Evolutionary conservation across 331 rosid species (phyloP), one percentile per base, ranked within the genome.

Genomic region (Spiraea crenata): DNA sequence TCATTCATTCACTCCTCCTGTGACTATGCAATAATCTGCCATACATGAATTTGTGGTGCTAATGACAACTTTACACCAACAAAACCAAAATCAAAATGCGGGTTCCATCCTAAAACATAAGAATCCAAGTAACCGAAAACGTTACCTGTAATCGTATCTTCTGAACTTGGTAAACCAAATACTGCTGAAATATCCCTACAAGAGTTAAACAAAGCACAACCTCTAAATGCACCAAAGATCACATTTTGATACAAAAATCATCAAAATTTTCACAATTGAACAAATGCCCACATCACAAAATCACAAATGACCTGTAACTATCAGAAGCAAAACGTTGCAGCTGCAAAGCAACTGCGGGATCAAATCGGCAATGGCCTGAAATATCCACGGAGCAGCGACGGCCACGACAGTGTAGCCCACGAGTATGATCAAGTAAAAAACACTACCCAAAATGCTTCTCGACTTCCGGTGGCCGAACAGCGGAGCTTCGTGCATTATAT

Each of bases 401-500:
- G 92, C 98, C 81, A 91, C 59, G 39, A 86, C 55, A 59, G 93
- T 84, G 78, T 88, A 95, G 66, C 87, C 96, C 71, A 82, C 90
- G 74, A 70, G 74, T 4, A 70, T 3, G n/a, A 70, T 16, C 56
- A 95, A 95, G 82, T 89, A 95, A 74, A 95, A 72, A 25, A 95
- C 79, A 76, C 96, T 89, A n/a, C 96, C 99, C 71, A 91, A 48
- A 72, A 87, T 82, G 81, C 89, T 88, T 16, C 96, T 84, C 7
- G 99, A 80, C 68, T 91, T 87, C 63, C 99, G 89, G 68, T 95
- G 95, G 63, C 98, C 98, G 34, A 95, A 88, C 12, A 91, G 73
- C 12, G 99, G 98, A 77, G 99, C 96, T 76, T 95, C 99, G 20
- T 95, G 98, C 60, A 95, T 82, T 79, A 95, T 95, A 73, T 95